Percentiles rank a stretch among this genome's conserved stretches.
Evolutionary conservation across 208 protist genomes (phyloP).

Genomic region (Leptomonas pyrrhocoris): DNA sequence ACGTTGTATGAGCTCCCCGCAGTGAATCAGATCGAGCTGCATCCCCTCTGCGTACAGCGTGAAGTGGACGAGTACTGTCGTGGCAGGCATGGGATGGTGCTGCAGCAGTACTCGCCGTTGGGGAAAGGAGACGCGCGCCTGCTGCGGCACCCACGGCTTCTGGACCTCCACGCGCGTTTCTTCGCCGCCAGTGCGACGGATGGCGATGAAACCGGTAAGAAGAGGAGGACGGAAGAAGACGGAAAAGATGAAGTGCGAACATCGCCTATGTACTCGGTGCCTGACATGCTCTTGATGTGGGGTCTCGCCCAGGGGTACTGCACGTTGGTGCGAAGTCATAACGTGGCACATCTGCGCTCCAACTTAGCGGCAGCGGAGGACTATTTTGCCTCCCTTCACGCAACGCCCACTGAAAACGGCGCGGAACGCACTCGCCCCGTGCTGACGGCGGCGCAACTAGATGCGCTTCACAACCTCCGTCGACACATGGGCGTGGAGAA

Average conservation of each 20-base stretch:
- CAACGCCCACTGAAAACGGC: not conserved
- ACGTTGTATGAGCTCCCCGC: constrained; percentile 19
- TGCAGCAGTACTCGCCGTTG: constrained; percentile 88
- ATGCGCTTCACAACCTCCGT: constrained; percentile 46
- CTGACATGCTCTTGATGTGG: constrained; percentile 78
- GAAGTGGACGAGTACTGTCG: constrained; percentile 63
- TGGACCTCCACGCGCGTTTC: constrained; percentile 37
- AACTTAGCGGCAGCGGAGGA: constrained; percentile 46
- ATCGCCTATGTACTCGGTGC: constrained; percentile 30
- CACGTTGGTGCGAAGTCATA: constrained; percentile 64
- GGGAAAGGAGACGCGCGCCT: constrained; percentile 57
- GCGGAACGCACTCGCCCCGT: constrained; percentile 14
- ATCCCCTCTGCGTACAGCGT: constrained; percentile 76
- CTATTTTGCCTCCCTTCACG: constrained; percentile 38
- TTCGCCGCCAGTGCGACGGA: constrained; percentile 25
- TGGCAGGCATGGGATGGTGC: constrained; percentile 45
- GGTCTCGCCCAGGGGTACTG: constrained; percentile 73
- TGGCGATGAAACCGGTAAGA: not conserved
- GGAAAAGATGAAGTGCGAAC: not conserved
- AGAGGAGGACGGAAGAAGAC: not conserved
- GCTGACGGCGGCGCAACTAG: constrained; percentile 46
- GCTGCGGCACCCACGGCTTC: constrained; percentile 51
- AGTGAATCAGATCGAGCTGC: constrained; percentile 90
- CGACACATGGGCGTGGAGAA: constrained; percentile 42
- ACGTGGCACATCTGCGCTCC: constrained; percentile 38